Evolutionary conservation across 257 asterid genomes (phyloP).

Genomic region (Agastache rugosa): DNA sequence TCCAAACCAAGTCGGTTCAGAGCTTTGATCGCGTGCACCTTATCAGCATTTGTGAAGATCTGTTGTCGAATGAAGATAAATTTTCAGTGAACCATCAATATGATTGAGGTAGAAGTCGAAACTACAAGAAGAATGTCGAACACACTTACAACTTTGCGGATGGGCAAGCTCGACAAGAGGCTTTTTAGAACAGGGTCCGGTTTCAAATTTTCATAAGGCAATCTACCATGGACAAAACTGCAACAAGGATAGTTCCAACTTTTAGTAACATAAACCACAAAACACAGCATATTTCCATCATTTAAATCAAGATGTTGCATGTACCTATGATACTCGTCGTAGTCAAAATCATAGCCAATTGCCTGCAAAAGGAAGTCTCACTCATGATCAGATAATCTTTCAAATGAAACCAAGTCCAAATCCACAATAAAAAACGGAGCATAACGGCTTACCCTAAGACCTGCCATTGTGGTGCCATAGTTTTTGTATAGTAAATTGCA

Average conservation of each 20-base stretch:
- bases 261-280: slow-evolving; percentile 17
- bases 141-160: slow-evolving; percentile 80
- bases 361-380: slow-evolving; percentile 61
- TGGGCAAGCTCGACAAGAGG: slow-evolving; percentile 75
- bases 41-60: slow-evolving; percentile 97
- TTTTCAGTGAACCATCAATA: background rate
- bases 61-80: slow-evolving; percentile 24
- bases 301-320: background rate
- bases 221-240: slow-evolving; percentile 97
- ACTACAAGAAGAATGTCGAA: background rate
- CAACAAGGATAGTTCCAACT: slow-evolving; percentile 12
- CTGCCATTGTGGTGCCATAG: slow-evolving; percentile 99
- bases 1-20: slow-evolving; percentile 74
- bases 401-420: slow-evolving; percentile 7
- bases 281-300: background rate
- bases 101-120: background rate
- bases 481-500: slow-evolving; percentile 77
- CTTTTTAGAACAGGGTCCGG: slow-evolving; percentile 88
- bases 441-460: slow-evolving; percentile 75
- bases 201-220: slow-evolving; percentile 84
- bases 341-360: slow-evolving; percentile 92
- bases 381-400: slow-evolving; percentile 3
- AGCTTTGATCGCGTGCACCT: slow-evolving; percentile 75
- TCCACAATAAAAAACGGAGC: background rate
- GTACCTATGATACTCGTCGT: slow-evolving; percentile 92